Conservation (phyloP, 352 stramenopile genomes). For the Phytophthora tubulina region DNA sequence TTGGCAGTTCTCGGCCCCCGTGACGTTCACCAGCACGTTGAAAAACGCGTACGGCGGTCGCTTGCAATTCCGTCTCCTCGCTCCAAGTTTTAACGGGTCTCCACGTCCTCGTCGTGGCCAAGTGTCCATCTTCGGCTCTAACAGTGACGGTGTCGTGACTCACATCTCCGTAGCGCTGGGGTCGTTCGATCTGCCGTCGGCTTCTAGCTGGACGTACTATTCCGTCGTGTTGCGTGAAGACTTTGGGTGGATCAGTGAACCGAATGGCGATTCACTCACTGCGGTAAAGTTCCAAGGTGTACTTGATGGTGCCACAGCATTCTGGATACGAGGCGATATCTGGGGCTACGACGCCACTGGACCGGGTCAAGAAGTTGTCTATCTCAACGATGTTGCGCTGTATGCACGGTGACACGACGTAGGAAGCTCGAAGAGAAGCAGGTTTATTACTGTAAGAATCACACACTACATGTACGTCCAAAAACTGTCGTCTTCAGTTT, state of each 20-base stretch:
- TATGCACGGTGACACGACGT: slow-evolving; percentile 41
- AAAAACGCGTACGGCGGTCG: slow-evolving; percentile 63
- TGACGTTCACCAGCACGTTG: slow-evolving; percentile 42
- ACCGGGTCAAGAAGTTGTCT: slow-evolving; percentile 74
- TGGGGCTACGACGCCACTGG: slow-evolving; percentile 61
- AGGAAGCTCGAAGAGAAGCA: slow-evolving; percentile 21
- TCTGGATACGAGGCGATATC: slow-evolving; percentile 78
- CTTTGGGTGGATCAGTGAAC: slow-evolving; percentile 80
- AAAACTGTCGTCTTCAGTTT: slow-evolving; percentile 4
- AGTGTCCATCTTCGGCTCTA: slow-evolving; percentile 55
- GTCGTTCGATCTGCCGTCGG: slow-evolving; percentile 58
- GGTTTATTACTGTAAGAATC: slow-evolving; percentile 24
- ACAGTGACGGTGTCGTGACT: slow-evolving; percentile 7
- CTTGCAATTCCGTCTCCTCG: slow-evolving; percentile 76
- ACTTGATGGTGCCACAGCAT: slow-evolving; percentile 38
- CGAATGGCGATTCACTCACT: slow-evolving; percentile 42
- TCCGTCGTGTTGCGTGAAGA: slow-evolving; percentile 75
- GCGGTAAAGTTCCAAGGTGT: slow-evolving; percentile 44
- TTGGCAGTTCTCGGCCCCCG: slow-evolving; percentile 70
- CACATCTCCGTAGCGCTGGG: slow-evolving; percentile 61
- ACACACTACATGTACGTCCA: slow-evolving; percentile 22
- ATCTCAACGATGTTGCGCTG: slow-evolving; percentile 72
- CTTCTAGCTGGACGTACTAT: slow-evolving; percentile 67
- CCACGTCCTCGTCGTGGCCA: slow-evolving; percentile 61
- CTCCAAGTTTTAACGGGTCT: slow-evolving; percentile 73